Conservation (phyloP, 129 eudicot genomes). For the Gnaphalium uliginosum region DNA sequence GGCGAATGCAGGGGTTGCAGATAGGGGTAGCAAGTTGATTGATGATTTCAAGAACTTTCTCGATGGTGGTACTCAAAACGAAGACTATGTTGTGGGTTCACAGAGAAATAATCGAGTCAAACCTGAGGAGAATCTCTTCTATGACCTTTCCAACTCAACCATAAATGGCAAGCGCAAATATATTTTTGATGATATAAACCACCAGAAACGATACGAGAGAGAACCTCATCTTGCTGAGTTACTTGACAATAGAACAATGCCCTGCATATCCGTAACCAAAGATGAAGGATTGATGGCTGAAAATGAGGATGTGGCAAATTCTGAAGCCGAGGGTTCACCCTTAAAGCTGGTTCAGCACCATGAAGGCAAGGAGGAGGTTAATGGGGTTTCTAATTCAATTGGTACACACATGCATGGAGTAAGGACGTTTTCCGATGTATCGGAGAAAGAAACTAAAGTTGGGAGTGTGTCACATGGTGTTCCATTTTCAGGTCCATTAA, state of each 20-base stretch:
- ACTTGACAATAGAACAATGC: conserved; percentile 44
- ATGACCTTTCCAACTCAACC: conserved; percentile 48
- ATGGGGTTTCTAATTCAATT: conserved; percentile 39
- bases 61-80: conserved; percentile 62
- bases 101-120: conserved; percentile 50
- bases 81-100: conserved; percentile 33
- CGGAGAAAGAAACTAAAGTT: conserved; percentile 55
- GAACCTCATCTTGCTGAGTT: conserved; percentile 42
- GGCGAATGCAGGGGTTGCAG: conserved; percentile 51
- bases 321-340: conserved; percentile 79
- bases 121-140: conserved; percentile 62
- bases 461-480: conserved; percentile 47
- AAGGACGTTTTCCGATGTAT: conserved; percentile 50
- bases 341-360: conserved; percentile 36
- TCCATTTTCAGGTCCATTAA: conserved; percentile 45
- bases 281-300: conserved; percentile 94
- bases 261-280: conserved; percentile 71
- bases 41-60: conserved; percentile 89
- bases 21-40: conserved; percentile 72
- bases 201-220: conserved; percentile 61
- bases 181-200: conserved; percentile 52
- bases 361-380: conserved; percentile 51
- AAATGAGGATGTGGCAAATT: conserved; percentile 90
- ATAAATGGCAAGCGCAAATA: conserved; percentile 54
- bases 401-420: conserved; percentile 49